phyloP scores from a whole-genome alignment of 1,284 basidiomycete genomes.

The Heliocybe sulcata region DNA sequence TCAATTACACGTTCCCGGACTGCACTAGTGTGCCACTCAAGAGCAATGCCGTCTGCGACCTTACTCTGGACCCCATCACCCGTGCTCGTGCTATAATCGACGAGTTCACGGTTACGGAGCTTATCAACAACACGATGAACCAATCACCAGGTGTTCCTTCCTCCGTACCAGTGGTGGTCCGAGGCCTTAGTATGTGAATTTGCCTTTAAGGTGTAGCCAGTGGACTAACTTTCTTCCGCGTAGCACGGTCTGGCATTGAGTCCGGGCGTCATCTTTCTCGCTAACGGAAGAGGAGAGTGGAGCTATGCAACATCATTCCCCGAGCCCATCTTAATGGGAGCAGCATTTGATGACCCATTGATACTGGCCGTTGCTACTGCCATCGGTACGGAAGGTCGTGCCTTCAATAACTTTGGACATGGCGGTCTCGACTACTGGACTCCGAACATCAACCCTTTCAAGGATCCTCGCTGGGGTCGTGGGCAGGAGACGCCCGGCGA shows the following conservation, averaged over 20 bases:
- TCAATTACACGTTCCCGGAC: no score
- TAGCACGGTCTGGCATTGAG: constrained; percentile 47
- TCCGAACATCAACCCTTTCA: constrained; percentile 56
- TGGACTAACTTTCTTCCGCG: background rate
- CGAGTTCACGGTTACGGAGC: constrained; percentile 40
- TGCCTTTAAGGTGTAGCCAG: background rate
- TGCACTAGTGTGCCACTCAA: constrained; percentile 37
- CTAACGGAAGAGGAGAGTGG: constrained; percentile 40
- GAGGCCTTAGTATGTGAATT: constrained; percentile 35
- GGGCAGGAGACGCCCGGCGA: constrained; percentile 57
- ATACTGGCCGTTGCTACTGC: constrained; percentile 38
- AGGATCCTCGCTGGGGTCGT: constrained; percentile 53
- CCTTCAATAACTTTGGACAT: constrained; percentile 43
- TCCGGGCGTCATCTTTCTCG: constrained; percentile 42
- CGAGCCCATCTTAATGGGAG: constrained; percentile 26
- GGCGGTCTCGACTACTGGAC: constrained; percentile 50
- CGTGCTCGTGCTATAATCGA: constrained; percentile 39
- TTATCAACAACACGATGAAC: constrained; percentile 42
- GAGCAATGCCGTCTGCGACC: constrained; percentile 40
- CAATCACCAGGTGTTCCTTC: constrained; percentile 42
- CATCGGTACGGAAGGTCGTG: constrained; percentile 47
- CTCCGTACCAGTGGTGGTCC: constrained; percentile 48
- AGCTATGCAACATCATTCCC: constrained; percentile 53
- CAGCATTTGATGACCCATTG: constrained; percentile 39
- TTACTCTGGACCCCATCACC: constrained; percentile 33